Percentiles rank a stretch among this genome's conserved stretches.
Conservation (phyloP, 306 rosid genomes). For the Vigna nakashimae region DNA sequence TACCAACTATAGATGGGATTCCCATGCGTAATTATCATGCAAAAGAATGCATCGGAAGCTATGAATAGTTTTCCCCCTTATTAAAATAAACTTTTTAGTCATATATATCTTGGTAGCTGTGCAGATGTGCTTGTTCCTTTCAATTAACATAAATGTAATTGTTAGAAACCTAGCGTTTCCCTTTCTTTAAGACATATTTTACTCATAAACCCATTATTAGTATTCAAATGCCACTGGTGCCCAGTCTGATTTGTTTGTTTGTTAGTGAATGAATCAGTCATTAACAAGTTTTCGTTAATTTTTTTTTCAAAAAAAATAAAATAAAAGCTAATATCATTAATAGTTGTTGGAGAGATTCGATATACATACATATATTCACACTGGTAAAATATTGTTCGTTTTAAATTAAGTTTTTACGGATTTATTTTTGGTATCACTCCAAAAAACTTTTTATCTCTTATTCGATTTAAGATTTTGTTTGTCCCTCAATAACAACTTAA, state of each 20-base stretch:
- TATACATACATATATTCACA: no score
- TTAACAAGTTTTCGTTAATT: no score
- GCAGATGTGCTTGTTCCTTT: background rate
- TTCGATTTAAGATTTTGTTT: no score
- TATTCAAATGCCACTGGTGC: no score
- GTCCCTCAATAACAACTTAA: background rate
- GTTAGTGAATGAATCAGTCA: no score
- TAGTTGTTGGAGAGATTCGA: no score
- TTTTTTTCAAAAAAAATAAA: background rate
- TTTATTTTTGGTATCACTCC: no score
- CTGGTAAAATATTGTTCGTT: no score
- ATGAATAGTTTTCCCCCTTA: background rate
- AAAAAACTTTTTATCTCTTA: no score
- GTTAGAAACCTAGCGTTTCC: background rate
- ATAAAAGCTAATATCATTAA: background rate
- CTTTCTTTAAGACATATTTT: background rate
- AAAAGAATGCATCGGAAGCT: conserved; percentile 11
- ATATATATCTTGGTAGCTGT: background rate
- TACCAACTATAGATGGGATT: background rate
- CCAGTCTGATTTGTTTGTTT: no score
- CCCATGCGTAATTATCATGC: background rate
- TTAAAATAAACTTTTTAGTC: background rate
- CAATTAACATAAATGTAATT: background rate
- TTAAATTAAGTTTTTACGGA: fast-evolving
- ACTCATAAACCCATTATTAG: no score